Evolutionary conservation across 2,329 filamentous ascomycete species (phyloP).

Genomic region (Trichoderma afroharzianum): DNA sequence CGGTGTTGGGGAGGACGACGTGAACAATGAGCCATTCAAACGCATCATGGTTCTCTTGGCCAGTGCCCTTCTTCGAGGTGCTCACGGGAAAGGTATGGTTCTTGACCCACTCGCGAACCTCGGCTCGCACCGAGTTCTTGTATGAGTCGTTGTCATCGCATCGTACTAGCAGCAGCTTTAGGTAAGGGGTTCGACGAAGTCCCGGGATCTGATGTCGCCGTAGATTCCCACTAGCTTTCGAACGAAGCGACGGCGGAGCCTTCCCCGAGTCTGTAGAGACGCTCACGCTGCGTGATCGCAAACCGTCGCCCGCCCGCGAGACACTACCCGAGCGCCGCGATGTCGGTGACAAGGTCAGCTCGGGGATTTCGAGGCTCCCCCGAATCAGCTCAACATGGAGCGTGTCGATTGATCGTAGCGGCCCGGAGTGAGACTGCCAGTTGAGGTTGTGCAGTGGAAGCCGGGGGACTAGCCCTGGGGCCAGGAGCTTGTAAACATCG

Average conservation of each 20-base stretch:
- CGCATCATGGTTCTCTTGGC: slow-evolving; percentile 90
- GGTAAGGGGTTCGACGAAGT: slow-evolving; percentile 84
- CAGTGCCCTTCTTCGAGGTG: slow-evolving; percentile 54
- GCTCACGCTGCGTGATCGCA: slow-evolving; percentile 50
- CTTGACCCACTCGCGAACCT: slow-evolving; percentile 90
- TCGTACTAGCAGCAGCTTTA: slow-evolving; percentile 83
- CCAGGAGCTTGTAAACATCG: slow-evolving; percentile 78
- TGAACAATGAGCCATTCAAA: slow-evolving; percentile 95
- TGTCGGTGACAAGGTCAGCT: slow-evolving; percentile 30
- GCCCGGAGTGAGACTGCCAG: slow-evolving; percentile 92
- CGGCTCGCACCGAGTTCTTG: slow-evolving; percentile 72
- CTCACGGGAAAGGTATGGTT: slow-evolving; percentile 60
- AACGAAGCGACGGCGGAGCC: slow-evolving; percentile 28
- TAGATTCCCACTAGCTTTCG: slow-evolving; percentile 32
- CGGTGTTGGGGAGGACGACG: slow-evolving; percentile 82
- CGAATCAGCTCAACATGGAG: slow-evolving; percentile 86
- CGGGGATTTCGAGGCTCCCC: slow-evolving; percentile 47
- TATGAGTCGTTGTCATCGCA: slow-evolving; percentile 97
- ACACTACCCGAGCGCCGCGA: slow-evolving; percentile 34
- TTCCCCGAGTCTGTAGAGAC: slow-evolving; percentile 35
- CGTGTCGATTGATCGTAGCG: slow-evolving; percentile 87
- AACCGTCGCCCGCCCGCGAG: slow-evolving; percentile 54
- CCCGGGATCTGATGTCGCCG: slow-evolving; percentile 94
- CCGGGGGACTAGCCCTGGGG: slow-evolving; percentile 70
- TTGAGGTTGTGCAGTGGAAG: slow-evolving; percentile 88